Evolutionary conservation across 495 filamentous ascomycete species (phyloP), one percentile per base, ranked within the genome.

Genomic region (Apodospora peruviana): DNA sequence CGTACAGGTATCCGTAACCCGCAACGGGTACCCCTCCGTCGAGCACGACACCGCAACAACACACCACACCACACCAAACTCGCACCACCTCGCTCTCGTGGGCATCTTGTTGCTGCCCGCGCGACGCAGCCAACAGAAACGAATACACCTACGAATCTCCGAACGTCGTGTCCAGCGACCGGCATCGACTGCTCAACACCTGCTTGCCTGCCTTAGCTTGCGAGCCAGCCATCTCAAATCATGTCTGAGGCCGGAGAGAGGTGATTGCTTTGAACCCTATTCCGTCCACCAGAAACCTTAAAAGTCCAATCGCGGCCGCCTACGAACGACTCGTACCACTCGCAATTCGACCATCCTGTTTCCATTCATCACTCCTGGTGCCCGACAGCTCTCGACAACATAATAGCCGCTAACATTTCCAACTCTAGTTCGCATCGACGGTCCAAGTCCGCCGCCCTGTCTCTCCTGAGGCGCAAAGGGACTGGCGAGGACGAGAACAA

Each of bases 361-460:
- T n/a, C n/a, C 27, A 32, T 32, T 32, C 12, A 32, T n/a, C n/a
- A n/a, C n/a, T n/a, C n/a, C n/a, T n/a, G n/a, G n/a, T n/a, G n/a
- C n/a, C n/a, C n/a, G n/a, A n/a, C n/a, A n/a, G n/a, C n/a, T n/a
- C n/a, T n/a, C n/a, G n/a, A n/a, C n/a, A n/a, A n/a, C n/a, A n/a
- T n/a, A n/a, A n/a, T n/a, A n/a, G n/a, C n/a, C 16, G 44, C 51
- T 62, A 43, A 60, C 50, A 23, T 4, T 8, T 12, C 11, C 24
- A 3, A 18, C 4, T 35, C 1, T 49, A 76, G 70, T 51, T 58
- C 59, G 36, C 77, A 81, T 56, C 75, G 71, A 61, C 72, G 77
- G 50, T 71, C 70, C 38, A 79, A 76, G 54, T 79, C 76, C 18
- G 64, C 72, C 9, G 68, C 71, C 24, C 61, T 78, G 19, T 75